Evolutionary conservation across 78 protist genomes (phyloP), one percentile per base, ranked within the genome.

Genomic region (Parvularia atlantis): DNA sequence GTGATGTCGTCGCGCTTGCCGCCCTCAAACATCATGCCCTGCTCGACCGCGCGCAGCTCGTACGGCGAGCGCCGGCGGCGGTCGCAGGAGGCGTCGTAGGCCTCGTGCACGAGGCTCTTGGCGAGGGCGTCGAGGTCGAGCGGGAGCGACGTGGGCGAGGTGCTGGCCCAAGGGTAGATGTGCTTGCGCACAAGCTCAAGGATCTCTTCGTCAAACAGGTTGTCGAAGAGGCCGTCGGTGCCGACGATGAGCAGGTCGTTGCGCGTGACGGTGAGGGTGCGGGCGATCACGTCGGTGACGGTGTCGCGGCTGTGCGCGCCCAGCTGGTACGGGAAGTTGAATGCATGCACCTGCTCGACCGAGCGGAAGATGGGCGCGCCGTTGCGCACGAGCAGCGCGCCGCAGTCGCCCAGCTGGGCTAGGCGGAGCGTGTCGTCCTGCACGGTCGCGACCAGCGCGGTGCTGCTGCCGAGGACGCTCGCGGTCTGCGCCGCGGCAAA

Each of bases 281-380:
- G 0, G 24, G 22, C 35, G 35, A 22, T 5, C 14, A 13, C 60
- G 37, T 3, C 35, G 37, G 33, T 17, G 7, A 26, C 37, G 19
- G 62, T 0, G 22, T n/a, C 37, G 62, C 22, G 1, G 24, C 9
- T 24, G 37, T 56, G 62, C 37, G n/a, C 37, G 39, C 62, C 62
- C 22, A 56, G 62, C 62, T 56, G 62, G 62, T 56, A 56, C 30
- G 56, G 56, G n/a, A n/a, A n/a, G n/a, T n/a, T n/a, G n/a, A n/a
- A n/a, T n/a, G n/a, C n/a, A n/a, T n/a, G n/a, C n/a, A n/a, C n/a
- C n/a, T n/a, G n/a, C n/a, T n/a, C n/a, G n/a, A n/a, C n/a, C n/a
- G n/a, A n/a, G n/a, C n/a, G n/a, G n/a, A n/a, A n/a, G n/a, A n/a
- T n/a, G n/a, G n/a, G n/a, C n/a, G n/a, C n/a, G n/a, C n/a, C n/a